phyloP scores from a whole-genome alignment of 176 grass and related monocot genomes.

The Themeda triandra region DNA sequence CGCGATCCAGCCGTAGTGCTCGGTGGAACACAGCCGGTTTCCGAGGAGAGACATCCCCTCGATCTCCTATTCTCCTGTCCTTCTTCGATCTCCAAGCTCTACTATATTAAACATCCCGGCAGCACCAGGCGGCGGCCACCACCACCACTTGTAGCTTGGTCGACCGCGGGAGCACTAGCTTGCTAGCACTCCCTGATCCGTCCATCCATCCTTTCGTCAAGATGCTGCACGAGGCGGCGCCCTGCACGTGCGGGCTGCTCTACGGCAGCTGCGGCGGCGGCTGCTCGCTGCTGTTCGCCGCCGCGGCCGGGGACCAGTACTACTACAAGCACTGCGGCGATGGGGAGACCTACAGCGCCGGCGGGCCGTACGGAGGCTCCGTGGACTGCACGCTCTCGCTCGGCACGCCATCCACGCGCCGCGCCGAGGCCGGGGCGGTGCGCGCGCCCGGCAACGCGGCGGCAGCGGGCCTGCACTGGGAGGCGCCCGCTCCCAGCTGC shows the following conservation, averaged over 20 bases:
- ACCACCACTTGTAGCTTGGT: not conserved
- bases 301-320: constrained; percentile 33
- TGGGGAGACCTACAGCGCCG: not conserved
- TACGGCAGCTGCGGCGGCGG: constrained; percentile 65
- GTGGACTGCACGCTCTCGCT: constrained; percentile 98
- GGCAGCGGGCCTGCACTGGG: constrained; percentile 38
- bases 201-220: too few species aligned
- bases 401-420: constrained; percentile 87
- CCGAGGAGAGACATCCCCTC: constrained; percentile 51
- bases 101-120: not conserved
- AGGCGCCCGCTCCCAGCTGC: constrained; percentile 25
- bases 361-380: constrained; percentile 22
- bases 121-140: not conserved
- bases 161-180: not conserved
- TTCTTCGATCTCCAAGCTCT: not conserved
- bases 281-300: constrained; percentile 54
- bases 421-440: constrained; percentile 38
- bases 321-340: constrained; percentile 37
- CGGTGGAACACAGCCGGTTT: constrained; percentile 5
- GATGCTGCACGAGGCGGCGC: constrained; percentile 64
- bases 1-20: constrained; percentile 7
- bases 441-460: not conserved
- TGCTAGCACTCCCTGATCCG: too few species aligned
- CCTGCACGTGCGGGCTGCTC: constrained; percentile 69
- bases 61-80: constrained; percentile 29